Conservation (phyloP, 768 basidiomycete genomes). For the Crassisporium funariophilum region DNA sequence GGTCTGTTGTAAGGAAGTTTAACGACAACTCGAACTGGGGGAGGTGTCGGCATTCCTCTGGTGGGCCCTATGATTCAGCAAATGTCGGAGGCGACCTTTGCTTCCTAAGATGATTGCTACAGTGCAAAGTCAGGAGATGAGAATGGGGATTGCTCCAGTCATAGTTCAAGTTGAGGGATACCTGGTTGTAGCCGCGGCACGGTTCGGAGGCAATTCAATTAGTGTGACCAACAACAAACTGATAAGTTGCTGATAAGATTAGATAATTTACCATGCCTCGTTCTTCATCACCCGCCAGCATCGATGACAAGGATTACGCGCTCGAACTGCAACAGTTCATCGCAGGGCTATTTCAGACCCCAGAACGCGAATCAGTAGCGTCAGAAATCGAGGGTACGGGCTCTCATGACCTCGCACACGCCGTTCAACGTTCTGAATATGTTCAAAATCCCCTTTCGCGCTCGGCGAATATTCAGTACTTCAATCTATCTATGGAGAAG, state of each 20-base stretch:
- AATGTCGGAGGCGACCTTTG: no score
- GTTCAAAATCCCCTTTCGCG: slow-evolving; percentile 1
- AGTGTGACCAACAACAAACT: slow-evolving; percentile 13
- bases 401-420: slow-evolving; percentile 1
- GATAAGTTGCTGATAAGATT: slow-evolving; percentile 17
- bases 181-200: background rate
- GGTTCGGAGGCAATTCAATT: background rate
- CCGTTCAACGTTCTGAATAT: slow-evolving; percentile 2
- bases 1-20: slow-evolving; percentile 80
- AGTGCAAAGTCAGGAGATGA: no score
- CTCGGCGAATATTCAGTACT: slow-evolving; percentile 49
- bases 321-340: slow-evolving; percentile 38
- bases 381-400: slow-evolving; percentile 49
- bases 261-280: slow-evolving; percentile 23
- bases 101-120: no score
- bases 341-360: slow-evolving; percentile 32
- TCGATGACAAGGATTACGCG: slow-evolving; percentile 23
- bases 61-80: no score
- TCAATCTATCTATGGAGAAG: slow-evolving; percentile 82
- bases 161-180: slow-evolving; percentile 3
- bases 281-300: slow-evolving; percentile 26
- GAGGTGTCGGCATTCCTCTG: slow-evolving; percentile 31
- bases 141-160: no score
- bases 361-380: slow-evolving; percentile 42
- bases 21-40: slow-evolving; percentile 69